Conservation (phyloP, 495 filamentous ascomycete species). For the Sordaria brevicollis region DNA sequence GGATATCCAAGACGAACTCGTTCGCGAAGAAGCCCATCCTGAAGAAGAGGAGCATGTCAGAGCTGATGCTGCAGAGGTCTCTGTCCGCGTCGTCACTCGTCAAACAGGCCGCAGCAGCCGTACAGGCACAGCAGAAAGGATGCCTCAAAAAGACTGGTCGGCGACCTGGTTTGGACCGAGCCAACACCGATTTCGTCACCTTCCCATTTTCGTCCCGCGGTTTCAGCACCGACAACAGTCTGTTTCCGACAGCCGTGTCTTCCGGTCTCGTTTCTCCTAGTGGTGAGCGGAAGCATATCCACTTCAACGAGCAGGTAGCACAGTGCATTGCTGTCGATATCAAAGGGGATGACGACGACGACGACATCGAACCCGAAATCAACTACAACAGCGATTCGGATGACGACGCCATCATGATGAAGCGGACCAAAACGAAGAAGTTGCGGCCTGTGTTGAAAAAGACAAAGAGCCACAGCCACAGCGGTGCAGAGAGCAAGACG, state of each 20-base stretch:
- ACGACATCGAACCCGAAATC: conserved; percentile 40
- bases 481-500: conserved; percentile 61
- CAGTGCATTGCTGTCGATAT: conserved; percentile 92
- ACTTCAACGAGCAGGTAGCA: conserved; percentile 91
- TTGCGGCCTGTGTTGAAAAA: conserved; percentile 31
- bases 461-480: conserved; percentile 40
- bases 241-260: conserved; percentile 46
- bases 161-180: conserved; percentile 39
- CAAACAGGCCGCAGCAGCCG: conserved; percentile 85
- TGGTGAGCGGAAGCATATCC: conserved; percentile 69
- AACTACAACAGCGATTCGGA: conserved; percentile 49
- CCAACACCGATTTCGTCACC: conserved; percentile 57
- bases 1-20: conserved; percentile 69
- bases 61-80: conserved; percentile 87
- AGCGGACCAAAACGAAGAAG: conserved; percentile 39
- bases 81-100: conserved; percentile 83
- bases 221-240: conserved; percentile 45
- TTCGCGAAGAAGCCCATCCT: conserved; percentile 86
- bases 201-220: conserved; percentile 47
- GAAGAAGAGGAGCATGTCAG: conserved; percentile 93
- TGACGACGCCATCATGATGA: conserved; percentile 83
- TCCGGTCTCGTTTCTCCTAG: conserved; percentile 60
- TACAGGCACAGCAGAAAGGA: conserved; percentile 76
- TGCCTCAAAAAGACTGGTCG: conserved; percentile 31
- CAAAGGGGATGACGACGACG: conserved; percentile 64